phyloP scores from a whole-genome alignment of 2,329 filamentous ascomycete genomes.

The Trichoderma atroviride region DNA sequence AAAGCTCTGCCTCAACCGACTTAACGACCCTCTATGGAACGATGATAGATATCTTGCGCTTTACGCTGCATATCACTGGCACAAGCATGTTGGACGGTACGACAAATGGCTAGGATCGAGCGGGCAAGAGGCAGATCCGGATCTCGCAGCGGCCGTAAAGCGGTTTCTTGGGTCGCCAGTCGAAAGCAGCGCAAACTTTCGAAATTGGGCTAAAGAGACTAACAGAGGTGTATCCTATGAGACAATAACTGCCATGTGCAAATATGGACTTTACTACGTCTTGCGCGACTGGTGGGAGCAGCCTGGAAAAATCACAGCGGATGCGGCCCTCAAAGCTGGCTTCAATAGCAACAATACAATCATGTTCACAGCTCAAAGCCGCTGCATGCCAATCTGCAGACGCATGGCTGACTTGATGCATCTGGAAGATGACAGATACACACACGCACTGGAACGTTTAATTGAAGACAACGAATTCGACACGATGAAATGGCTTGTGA shows the following conservation, averaged over 20 bases:
- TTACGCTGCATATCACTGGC: not conserved
- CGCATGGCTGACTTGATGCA: not conserved
- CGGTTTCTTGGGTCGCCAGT: constrained; percentile 16
- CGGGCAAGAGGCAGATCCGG: not conserved
- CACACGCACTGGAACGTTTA: not conserved
- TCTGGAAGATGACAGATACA: not conserved
- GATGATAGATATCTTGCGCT: not conserved
- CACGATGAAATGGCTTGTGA: not conserved
- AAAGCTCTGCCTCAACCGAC: not conserved
- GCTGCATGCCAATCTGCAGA: not conserved
- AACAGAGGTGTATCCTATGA: too few relatives aligned
- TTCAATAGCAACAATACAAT: not conserved
- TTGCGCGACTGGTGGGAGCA: constrained; percentile 16
- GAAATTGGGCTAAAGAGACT: not conserved
- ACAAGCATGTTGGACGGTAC: not conserved
- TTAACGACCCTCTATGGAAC: not conserved
- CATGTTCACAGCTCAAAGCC: fast-evolving
- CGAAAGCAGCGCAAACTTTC: not conserved
- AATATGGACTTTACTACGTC: not conserved
- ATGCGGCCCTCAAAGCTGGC: not conserved
- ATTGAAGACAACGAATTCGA: not conserved
- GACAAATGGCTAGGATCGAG: not conserved
- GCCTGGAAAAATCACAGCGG: not conserved
- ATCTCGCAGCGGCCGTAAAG: not conserved
- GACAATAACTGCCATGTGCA: not conserved